Evolutionary conservation across 2,329 filamentous ascomycete genomes (phyloP), one percentile per base, ranked within the genome.

Genomic region (Lachnellula willkommii): DNA sequence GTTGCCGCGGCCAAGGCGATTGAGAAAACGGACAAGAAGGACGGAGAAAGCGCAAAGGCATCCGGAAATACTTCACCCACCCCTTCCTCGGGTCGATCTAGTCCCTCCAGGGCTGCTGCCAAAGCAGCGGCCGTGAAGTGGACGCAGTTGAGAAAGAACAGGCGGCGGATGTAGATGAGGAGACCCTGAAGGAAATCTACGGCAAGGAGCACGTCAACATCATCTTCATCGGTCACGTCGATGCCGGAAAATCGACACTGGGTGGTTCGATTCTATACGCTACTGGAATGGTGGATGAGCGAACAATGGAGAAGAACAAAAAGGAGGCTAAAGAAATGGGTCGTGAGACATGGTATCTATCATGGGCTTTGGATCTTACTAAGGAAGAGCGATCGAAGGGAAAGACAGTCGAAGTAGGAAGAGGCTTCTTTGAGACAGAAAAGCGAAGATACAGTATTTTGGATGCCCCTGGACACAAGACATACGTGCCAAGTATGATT

Each of bases 201-300:
- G 94, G 94, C 71, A 96, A 97, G 74, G 91, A 87, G 70, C 83
- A 87, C 66, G 77, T 99, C 68, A 99, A 99, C 75, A 88, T 99
- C 65, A 96, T 97, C 63, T 96, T 97, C 75, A 88, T 97, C 69
- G 93, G 94, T 51, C 94, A 99, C 79, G 95, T 99, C 67, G 94
- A 99, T 77, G 94, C 94, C 52, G 94, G 94, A 66, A 99, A 99
- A 77, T 96, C 91, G 40, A 99, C 94, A 3, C 80, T 99, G 5
- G 94, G 94, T 70, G 94, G 94, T 50, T 89, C 89, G 52, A 95
- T 99, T 61, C 79, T 99, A 14, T 96, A 94, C 72, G 85, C 84
- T 52, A 96, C 93, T 5, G 94, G 94, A 58, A 99, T 97, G 94
- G 94, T 99, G n/a, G 95, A 99, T 69, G 91, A 99, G 75, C 85